These are phyloP conservation scores for Fusarium scirpi DNA, from an alignment of 2,329 filamentous ascomycete species.

Conservation along the genomic window DNA sequence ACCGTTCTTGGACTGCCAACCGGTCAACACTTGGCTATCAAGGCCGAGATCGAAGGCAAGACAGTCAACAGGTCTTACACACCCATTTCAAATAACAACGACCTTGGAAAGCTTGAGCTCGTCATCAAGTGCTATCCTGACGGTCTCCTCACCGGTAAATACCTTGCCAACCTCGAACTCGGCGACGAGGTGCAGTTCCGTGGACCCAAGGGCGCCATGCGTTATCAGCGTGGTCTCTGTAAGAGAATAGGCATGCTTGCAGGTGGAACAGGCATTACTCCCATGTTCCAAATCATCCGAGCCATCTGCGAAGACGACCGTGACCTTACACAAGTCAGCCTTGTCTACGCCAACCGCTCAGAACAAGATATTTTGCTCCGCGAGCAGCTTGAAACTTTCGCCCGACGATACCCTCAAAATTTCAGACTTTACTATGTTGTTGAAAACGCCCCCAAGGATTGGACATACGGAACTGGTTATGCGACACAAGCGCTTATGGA, in stretches of 20 bases:
- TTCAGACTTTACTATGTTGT: slow-evolving; percentile 69
- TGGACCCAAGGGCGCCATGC: slow-evolving; percentile 69
- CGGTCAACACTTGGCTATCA: slow-evolving; percentile 68
- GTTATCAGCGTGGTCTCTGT: slow-evolving; percentile 58
- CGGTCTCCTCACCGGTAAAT: slow-evolving; percentile 62
- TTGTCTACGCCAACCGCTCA: slow-evolving; percentile 70
- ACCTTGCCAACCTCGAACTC: slow-evolving; percentile 60
- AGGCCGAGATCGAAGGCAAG: slow-evolving; percentile 59
- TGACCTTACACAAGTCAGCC: slow-evolving; percentile 67
- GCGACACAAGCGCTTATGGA: slow-evolving; percentile 64
- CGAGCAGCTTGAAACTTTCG: slow-evolving; percentile 66
- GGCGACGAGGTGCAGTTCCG: slow-evolving; percentile 65
- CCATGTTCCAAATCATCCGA: slow-evolving; percentile 67
- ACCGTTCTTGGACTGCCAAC: slow-evolving; percentile 66
- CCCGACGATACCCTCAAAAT: slow-evolving; percentile 62
- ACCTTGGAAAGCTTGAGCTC: slow-evolving; percentile 62
- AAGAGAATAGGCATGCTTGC: slow-evolving; percentile 67
- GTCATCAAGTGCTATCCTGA: slow-evolving; percentile 65
- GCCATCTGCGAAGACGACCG: slow-evolving; percentile 71
- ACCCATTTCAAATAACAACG: slow-evolving; percentile 63
- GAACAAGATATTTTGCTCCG: slow-evolving; percentile 71
- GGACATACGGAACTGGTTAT: slow-evolving; percentile 62
- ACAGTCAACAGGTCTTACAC: slow-evolving; percentile 66
- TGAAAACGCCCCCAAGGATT: slow-evolving; percentile 59
- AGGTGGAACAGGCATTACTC: slow-evolving; percentile 55